Evolutionary conservation across 176 grass and related monocot genomes (phyloP).

Genomic region (Oryza meyeriana): DNA sequence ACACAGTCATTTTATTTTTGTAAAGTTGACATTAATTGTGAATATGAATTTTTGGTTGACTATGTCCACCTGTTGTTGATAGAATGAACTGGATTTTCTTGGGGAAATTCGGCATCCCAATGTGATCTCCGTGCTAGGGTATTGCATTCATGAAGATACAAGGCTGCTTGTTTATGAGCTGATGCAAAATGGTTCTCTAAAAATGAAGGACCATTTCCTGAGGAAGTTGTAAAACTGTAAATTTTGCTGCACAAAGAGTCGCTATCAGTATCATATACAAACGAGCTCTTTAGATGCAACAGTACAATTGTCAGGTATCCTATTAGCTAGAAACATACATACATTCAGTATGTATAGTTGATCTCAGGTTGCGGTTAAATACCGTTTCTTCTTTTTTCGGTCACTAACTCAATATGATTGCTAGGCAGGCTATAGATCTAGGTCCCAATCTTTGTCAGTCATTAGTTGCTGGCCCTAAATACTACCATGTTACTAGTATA

Average conservation of each 20-base stretch:
- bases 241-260: constrained; percentile 23
- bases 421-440: too few relatives aligned
- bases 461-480: too few relatives aligned
- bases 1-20: neutral
- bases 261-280: constrained; percentile 51
- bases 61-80: neutral
- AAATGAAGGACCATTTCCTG: neutral
- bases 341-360: constrained; percentile 49
- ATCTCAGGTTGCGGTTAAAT: too few relatives aligned
- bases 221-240: neutral
- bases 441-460: too few relatives aligned
- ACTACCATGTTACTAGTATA: too few relatives aligned
- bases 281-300: constrained; percentile 42
- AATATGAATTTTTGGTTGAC: constrained; percentile 8
- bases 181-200: constrained; percentile 79
- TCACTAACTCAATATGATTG: too few relatives aligned
- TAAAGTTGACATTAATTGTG: neutral
- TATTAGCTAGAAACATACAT: constrained; percentile 35
- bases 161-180: constrained; percentile 66
- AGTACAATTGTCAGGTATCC: constrained; percentile 43
- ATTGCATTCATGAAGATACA: constrained; percentile 58
- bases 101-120: constrained; percentile 74
- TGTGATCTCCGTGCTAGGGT: constrained; percentile 66
- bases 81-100: constrained; percentile 76
- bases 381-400: too few relatives aligned